Base-by-base conservation (phyloP, 2,329 filamentous ascomycete species). In the Beauveria scarabaeidicola region DNA sequence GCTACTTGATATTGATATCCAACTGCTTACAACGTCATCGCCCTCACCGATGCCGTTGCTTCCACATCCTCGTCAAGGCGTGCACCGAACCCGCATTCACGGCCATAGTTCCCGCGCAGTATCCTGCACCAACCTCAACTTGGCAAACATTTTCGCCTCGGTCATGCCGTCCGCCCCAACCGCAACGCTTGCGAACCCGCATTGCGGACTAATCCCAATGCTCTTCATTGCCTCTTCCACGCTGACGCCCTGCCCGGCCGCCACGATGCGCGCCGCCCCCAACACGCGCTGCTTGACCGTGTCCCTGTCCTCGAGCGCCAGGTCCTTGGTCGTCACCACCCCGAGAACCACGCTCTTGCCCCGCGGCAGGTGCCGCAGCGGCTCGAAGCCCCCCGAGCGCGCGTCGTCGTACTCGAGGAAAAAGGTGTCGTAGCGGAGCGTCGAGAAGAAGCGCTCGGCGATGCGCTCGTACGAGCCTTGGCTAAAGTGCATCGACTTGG, bases 161-260 rank as follows among this genome's bases (percentile, higher is more conserved):
- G 81, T 82, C 66, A 90, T 79, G 41, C 81, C 78, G 67, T 90
- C 88, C 1, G 72, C 73, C 7, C 86, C 87, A 63, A 86, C 78
- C 17, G 83, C 80, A 66, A 89, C 86, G 65, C 84, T 88, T 3
- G 87, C 87, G 69, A 88, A 87, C 0, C 85, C 85, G 68, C 85
- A 88, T 74, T 89, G 86, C 3, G 86, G 86, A 68, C 83, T 87
- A 29, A 89, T 82, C 48, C 85, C 84, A 27, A 90, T 75, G 64
- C 83, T 80, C 68, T 83, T 75, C 57, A 90, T 73, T 1, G 84
- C 86, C 67, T 89, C 79, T 66, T 87, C 79, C n/a, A 80, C 76
- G 7, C 75, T 80, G 67, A 85, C 77, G 2, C 81, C 81, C 50
- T 81, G 83, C 0, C 87, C 87, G 64, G 84, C 75, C 0, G 86